Conservation (phyloP, 495 filamentous ascomycete species). For the Penicillium tannophilum region DNA sequence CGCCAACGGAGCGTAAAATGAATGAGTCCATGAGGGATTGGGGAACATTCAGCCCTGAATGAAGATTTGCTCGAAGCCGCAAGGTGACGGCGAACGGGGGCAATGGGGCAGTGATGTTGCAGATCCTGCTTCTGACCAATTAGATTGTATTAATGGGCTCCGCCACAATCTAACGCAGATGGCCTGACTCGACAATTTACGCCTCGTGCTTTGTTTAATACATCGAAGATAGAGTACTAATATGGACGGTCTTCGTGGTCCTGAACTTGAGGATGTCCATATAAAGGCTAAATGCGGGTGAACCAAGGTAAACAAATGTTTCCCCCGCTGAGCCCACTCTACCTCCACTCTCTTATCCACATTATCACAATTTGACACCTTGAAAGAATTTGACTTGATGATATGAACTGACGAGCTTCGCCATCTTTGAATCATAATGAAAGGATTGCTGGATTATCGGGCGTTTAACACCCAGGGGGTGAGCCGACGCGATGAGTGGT, state of each 20-base stretch:
- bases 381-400: neutral
- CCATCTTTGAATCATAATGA: too few relatives aligned
- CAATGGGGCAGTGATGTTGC: neutral
- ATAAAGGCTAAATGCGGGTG: neutral
- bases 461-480: too few relatives aligned
- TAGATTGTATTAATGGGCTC: neutral
- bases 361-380: neutral
- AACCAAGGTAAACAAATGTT: neutral
- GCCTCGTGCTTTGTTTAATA: neutral
- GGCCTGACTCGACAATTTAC: neutral
- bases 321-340: too few relatives aligned
- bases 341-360: neutral
- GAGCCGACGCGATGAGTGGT: too few relatives aligned
- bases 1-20: neutral
- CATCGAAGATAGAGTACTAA: too few relatives aligned
- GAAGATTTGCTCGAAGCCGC: neutral
- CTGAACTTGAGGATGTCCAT: neutral
- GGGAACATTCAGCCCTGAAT: neutral
- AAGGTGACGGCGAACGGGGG: neutral
- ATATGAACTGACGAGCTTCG: too few relatives aligned
- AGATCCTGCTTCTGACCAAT: neutral
- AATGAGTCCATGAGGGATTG: neutral
- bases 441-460: too few relatives aligned
- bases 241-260: too few relatives aligned
- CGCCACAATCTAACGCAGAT: neutral